These are phyloP conservation scores for Rhizopogon vinicolor DNA, from an alignment of 768 basidiomycete species.

Conservation along the genomic window DNA sequence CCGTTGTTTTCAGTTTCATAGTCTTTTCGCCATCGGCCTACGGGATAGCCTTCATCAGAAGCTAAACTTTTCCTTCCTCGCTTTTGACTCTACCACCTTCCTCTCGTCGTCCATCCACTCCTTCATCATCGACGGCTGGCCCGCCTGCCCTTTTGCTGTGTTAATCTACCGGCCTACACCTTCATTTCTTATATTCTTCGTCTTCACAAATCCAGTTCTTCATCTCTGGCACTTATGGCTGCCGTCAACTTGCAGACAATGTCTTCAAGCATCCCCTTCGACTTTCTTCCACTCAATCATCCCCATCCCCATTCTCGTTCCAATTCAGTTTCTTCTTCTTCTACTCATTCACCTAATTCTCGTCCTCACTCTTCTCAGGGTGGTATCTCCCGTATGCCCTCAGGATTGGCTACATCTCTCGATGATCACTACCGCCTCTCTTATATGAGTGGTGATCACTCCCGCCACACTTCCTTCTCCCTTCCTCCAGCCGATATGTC, in stretches of 20 bases:
- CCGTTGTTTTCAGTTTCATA: constrained; percentile 21
- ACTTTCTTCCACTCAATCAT: constrained; percentile 59
- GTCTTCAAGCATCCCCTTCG: constrained; percentile 61
- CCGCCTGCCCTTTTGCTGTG: constrained; percentile 36
- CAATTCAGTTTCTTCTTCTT: constrained; percentile 72
- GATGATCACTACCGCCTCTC: constrained; percentile 75
- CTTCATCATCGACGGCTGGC: constrained; percentile 47
- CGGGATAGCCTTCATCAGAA: constrained; percentile 9
- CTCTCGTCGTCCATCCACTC: constrained; percentile 12
- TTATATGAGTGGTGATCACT: constrained; percentile 42
- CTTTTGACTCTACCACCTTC: neutral
- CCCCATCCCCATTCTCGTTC: constrained; percentile 75
- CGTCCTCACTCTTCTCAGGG: constrained; percentile 80
- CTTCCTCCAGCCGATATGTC: constrained; percentile 36
- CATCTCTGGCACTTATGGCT: constrained; percentile 44
- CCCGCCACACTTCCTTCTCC: constrained; percentile 42
- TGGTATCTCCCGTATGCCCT: constrained; percentile 46
- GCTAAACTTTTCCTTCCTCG: neutral
- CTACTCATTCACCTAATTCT: constrained; percentile 67
- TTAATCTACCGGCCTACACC: constrained; percentile 29
- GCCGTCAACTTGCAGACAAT: constrained; percentile 74
- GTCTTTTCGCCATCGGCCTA: constrained; percentile 20
- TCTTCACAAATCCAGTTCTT: neutral
- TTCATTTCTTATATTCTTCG: constrained; percentile 23
- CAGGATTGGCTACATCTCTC: constrained; percentile 42